Percentiles rank a stretch among this genome's conserved stretches.
phyloP scores from a whole-genome alignment of 306 rosid genomes.

The cucumber (Cucumis sativus) region Cucumber_9930_V3 NC_026657.2:31965501-31966000 shows the following conservation, averaged over 20 bases:
- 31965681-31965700: slow-evolving; percentile 90
- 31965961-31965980: slow-evolving; percentile 34
- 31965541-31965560: slow-evolving; percentile 84
- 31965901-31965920: slow-evolving; percentile 49
- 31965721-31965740: slow-evolving; percentile 72
- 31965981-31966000: slow-evolving; percentile 81
- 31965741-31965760: slow-evolving; percentile 63
- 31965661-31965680: slow-evolving; percentile 72
- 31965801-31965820: slow-evolving; percentile 34
- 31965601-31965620: slow-evolving; percentile 77
- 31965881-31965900: slow-evolving; percentile 66
- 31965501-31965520: slow-evolving; percentile 80
- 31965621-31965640: slow-evolving; percentile 89
- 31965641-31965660: slow-evolving; percentile 92
- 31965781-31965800: slow-evolving; percentile 43
- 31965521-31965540: slow-evolving; percentile 85
- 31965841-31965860: slow-evolving; percentile 54
- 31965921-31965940: slow-evolving; percentile 69
- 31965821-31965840: slow-evolving; percentile 50
- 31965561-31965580: slow-evolving; percentile 95
- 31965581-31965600: slow-evolving; percentile 89
- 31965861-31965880: slow-evolving; percentile 74
- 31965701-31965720: slow-evolving; percentile 77
- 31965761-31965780: slow-evolving; percentile 71
- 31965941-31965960: slow-evolving; percentile 59